Evolutionary conservation across 768 basidiomycete genomes (phyloP), one percentile per base, ranked within the genome.

Genomic region (Tulasnella sp.): DNA sequence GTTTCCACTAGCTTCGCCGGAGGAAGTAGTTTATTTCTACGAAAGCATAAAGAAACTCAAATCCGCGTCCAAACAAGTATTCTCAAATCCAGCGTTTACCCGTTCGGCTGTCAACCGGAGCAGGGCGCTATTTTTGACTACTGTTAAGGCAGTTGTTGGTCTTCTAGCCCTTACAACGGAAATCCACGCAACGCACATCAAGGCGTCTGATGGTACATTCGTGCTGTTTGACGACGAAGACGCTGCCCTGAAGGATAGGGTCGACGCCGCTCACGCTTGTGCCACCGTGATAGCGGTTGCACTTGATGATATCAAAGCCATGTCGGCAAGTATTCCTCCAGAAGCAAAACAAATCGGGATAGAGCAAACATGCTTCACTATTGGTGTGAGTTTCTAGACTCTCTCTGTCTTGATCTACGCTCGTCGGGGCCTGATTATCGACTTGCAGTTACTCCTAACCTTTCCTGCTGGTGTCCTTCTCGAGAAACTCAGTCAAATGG

Each of bases 191-290:
- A 75, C 74, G 24, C 46, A 75, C n/a, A 75, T 75, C 41, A 22
- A 31, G n/a, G 22, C 20, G 31, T 28, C 64, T 24, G 64, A 69
- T 69, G 64, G 64, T 28, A 6, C 31, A 28, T 69, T 31, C 20
- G 6, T 69, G n/a, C 64, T 69, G 40, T 75, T 75, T 75, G 74
- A 75, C n/a, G 74, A 75, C n/a, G 74, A 75, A 40, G 74, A 75
- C 1, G n/a, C 14, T 48, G 64, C 64, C 64, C 24, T 69, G 7
- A 69, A 69, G 31, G 18, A 18, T 69, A 69, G 64, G 34, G 5
- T 75, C n/a, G 74, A 44, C 7, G 74, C 40, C 34, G 46, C 41
- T 1, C 46, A 42, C 14, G 74, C 74, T 31, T 75, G 74, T 11
- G 74, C 74, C 5, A 75, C 41, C 40, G 46, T 42, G 74, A n/a